Base-by-base conservation (phyloP, 1,284 basidiomycete genomes). In the Apiotrichum sp. region DNA sequence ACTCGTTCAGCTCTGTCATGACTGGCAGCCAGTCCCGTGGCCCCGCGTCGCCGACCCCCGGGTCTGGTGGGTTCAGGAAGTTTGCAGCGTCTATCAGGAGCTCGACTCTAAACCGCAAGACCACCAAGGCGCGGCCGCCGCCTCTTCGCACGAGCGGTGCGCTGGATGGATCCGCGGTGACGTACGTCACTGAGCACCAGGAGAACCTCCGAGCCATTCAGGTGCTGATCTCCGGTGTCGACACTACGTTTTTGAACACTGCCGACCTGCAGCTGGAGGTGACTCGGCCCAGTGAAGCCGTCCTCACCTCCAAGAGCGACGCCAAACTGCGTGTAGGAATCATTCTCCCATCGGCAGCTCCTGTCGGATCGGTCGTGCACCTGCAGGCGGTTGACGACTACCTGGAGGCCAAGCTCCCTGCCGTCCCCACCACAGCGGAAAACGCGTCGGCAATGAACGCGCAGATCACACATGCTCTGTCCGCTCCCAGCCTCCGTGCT, bases 181-280 rank as follows among this genome's bases (percentile, higher is more conserved):
- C 62, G 1, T 91, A 88, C 66, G 81, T 92, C 35, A 88, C 88
- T 3, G 90, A 93, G 70, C 82, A 88, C 67, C 88, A 92, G 70
- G 88, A 91, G 68, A 87, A 83, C 53, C 80, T 93, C 0, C 83
- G 84, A 22, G 84, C 86, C 54, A 80, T 91, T 22, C 79, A 89
- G 41, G 80, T 88, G 7, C 88, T 89, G 69, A 57, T 73, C 16
- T 65, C 77, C 57, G 62, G 74, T 49, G 60, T 66, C 31, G 35
- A 47, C 47, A 39, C 16, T 4, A 62, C 59, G n/a, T 34, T 64
- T 10, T 56, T 65, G 8, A 51, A 62, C 39, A 67, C 71, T 7
- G 48, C 68, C n/a, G 69, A 70, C 32, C 52, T 71, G 22, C 40
- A 56, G 16, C 47, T 73, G n/a, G 62, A 69, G 35, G 56, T 61